A percentile compares a stretch with the other conserved stretches of the same genome.
These are phyloP conservation scores for Trichomonas vaginalis DNA, from an alignment of 208 protist species.

Conservation along the genomic window DNA sequence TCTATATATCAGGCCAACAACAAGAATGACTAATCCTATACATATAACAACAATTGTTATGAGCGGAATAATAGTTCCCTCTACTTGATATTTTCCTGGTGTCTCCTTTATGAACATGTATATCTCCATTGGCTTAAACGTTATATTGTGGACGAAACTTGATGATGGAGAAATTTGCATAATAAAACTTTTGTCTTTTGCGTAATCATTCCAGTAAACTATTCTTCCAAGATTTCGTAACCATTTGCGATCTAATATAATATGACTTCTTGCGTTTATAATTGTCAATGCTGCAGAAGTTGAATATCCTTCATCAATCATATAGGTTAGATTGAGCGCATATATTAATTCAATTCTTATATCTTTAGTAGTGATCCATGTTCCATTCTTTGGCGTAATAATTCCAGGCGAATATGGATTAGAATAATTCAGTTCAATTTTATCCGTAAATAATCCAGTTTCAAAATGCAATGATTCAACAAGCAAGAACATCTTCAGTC, in stretches of 20 bases:
- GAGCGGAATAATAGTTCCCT: too few species aligned
- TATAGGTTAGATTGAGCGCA: neutral
- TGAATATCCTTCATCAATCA: conserved; percentile 6
- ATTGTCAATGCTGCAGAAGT: neutral
- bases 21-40: too few species aligned
- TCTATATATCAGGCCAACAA: too few species aligned
- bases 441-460: neutral
- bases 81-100: too few species aligned
- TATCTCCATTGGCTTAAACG: too few species aligned
- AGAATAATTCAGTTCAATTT: neutral
- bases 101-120: too few species aligned
- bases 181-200: neutral
- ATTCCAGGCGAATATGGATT: neutral
- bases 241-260: neutral
- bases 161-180: neutral
- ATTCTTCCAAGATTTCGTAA: neutral
- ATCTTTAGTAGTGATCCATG: neutral
- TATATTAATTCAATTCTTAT: neutral
- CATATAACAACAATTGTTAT: too few species aligned
- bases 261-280: neutral
- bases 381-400: neutral
- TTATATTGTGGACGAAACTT: too few species aligned
- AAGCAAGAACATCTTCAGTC: neutral
- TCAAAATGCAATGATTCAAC: neutral
- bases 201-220: neutral